Evolutionary conservation across 805 yeast genomes (phyloP), one percentile per base, ranked within the genome.

Genomic region (Nematodospora valgi): DNA sequence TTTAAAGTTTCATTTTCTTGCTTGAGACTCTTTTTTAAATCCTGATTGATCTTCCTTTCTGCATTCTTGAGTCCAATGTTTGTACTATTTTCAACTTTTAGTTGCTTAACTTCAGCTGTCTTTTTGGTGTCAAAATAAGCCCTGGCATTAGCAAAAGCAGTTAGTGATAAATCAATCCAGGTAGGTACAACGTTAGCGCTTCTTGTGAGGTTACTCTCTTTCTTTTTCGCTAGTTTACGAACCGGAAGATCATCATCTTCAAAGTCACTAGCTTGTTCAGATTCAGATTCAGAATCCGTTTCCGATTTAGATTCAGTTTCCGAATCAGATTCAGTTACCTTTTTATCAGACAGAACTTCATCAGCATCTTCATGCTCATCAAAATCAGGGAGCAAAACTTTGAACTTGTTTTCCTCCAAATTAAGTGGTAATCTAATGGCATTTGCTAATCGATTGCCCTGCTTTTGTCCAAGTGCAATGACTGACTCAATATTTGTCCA

Each of bases 121-220:
- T 84, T 85, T 56, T 83, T 86, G 5, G 80, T 74, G 32, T 81
- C 85, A 54, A 86, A 91, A 51, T 86, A 91, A 19, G 72, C 63
- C 6, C 91, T 72, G 0, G 97, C 89, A 59, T 91, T 91, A 2
- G 97, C 96, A 66, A 76, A 88, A 0, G 96, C 88, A 1, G 95
- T 80, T 6, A 80, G 59, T 0, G 69, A 54, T 1, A 91, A 65
- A 46, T 86, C 89, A 34, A 91, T 79, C 36, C 74, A 68, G 4
- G 83, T 82, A 10, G 71, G 66, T 3, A 54, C 8, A 45, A 46
- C 35, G 41, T 43, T 28, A 25, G 29, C 11, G 10, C 21, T 9
- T 29, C 27, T 24, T 17, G n/a, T 13, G 4, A 3, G 4, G 9
- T 18, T 22, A 14, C 27, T 12, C 26, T 46, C 46, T 5, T 30